Percentiles rank a stretch among this genome's conserved stretches.
These are phyloP conservation scores for Cardiospermum halicacabum DNA, from an alignment of 345 rosid species.

Conservation along the genomic window DNA sequence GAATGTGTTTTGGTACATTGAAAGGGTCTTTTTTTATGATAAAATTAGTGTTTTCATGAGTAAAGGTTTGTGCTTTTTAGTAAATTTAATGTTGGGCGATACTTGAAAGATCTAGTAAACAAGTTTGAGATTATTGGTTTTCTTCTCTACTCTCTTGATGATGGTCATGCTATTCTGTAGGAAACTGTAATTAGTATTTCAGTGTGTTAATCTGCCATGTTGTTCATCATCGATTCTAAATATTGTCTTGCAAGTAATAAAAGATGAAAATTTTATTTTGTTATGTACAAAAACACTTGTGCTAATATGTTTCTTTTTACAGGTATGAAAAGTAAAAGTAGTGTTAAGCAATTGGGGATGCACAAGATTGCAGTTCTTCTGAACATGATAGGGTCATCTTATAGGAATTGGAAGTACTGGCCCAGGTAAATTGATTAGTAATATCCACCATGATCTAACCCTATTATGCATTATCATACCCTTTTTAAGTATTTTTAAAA, in stretches of 20 bases:
- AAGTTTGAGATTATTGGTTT: not conserved
- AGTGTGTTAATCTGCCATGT: conserved; percentile 54
- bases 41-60: no score
- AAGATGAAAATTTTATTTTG: no score
- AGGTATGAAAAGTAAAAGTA: conserved; percentile 91
- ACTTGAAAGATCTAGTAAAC: not conserved
- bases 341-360: conserved; percentile 65
- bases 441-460: not conserved
- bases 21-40: not conserved
- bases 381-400: conserved; percentile 45
- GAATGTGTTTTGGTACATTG: not conserved
- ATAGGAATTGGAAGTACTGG: conserved; percentile 88
- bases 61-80: not conserved
- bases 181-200: conserved; percentile 29
- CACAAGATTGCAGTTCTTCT: conserved; percentile 60
- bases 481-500: no score
- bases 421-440: conserved; percentile 51
- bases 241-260: conserved; percentile 79
- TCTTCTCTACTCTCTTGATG: not conserved
- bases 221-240: conserved; percentile 55
- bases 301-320: conserved; percentile 18
- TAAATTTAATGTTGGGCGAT: not conserved
- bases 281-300: no score
- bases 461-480: not conserved
- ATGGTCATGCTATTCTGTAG: conserved; percentile 30